These are phyloP conservation scores for Trichoderma erinaceum DNA, from an alignment of 495 filamentous ascomycete species.

Conservation along the genomic window DNA sequence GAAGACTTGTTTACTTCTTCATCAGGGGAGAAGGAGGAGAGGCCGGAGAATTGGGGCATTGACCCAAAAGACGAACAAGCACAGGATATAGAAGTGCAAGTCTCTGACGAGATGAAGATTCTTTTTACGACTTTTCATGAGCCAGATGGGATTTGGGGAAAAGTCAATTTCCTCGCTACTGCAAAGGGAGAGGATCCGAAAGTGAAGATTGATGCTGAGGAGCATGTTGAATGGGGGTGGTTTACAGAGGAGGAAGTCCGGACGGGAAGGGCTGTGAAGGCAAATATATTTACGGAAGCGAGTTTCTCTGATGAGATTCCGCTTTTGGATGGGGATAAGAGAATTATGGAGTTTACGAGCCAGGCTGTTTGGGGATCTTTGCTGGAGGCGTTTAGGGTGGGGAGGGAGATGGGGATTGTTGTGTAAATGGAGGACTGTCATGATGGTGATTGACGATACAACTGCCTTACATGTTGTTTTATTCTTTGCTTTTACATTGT, in stretches of 20 bases:
- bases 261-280: slow-evolving; percentile 8
- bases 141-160: neutral
- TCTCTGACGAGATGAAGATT: slow-evolving; percentile 22
- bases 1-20: neutral
- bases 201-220: slow-evolving; percentile 22
- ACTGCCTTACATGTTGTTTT: neutral
- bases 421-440: neutral
- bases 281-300: neutral
- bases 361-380: slow-evolving; percentile 22
- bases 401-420: slow-evolving; percentile 18
- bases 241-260: slow-evolving; percentile 25
- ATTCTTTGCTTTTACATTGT: no score
- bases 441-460: neutral
- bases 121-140: slow-evolving; percentile 14
- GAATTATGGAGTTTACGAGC: slow-evolving; percentile 27
- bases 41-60: slow-evolving; percentile 16
- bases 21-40: neutral
- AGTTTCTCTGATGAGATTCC: slow-evolving; percentile 4
- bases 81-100: slow-evolving; percentile 16
- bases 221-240: slow-evolving; percentile 26
- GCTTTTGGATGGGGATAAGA: slow-evolving; percentile 23
- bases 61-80: neutral
- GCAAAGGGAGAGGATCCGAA: slow-evolving; percentile 15
- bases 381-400: slow-evolving; percentile 25
- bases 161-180: slow-evolving; percentile 28